Evolutionary conservation across 2,329 filamentous ascomycete species (phyloP).

Genomic region (Ilyonectria robusta): DNA sequence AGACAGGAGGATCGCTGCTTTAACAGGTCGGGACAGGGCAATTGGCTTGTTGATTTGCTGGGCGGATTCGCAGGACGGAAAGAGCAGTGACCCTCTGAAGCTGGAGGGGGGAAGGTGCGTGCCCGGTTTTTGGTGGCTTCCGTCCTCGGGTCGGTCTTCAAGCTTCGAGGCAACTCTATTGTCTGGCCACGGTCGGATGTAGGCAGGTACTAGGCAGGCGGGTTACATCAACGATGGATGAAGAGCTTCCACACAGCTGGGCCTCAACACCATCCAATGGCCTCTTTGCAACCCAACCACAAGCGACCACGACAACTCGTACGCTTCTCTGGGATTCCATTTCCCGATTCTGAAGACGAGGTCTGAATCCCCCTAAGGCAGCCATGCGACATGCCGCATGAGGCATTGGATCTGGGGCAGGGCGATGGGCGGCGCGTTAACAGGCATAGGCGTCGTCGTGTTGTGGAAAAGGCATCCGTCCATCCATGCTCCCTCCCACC

Average conservation of each 20-base stretch:
- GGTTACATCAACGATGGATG: conserved; percentile 15
- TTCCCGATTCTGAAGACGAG: not conserved
- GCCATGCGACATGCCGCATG: conserved; percentile 23
- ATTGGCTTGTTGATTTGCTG: conserved; percentile 1
- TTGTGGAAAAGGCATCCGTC: conserved; percentile 28
- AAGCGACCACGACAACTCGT: not conserved
- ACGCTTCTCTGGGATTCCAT: conserved; percentile 3
- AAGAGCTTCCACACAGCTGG: conserved; percentile 17
- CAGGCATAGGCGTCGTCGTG: conserved; percentile 3
- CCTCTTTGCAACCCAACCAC: conserved; percentile 9
- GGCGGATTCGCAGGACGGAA: not conserved
- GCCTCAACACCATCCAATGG: conserved; percentile 26
- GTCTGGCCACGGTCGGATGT: not conserved
- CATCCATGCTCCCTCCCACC: conserved; percentile 19
- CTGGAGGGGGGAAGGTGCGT: conserved; percentile 1
- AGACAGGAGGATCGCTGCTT: conserved; percentile 45
- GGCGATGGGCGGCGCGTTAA: conserved; percentile 9
- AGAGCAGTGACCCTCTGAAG: conserved; percentile 12
- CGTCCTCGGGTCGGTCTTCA: not conserved
- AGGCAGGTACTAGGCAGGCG: conserved; percentile 10
- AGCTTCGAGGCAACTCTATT: conserved; percentile 1
- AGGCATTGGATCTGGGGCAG: conserved; percentile 3
- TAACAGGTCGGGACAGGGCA: conserved; percentile 23
- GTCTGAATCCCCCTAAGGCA: conserved; percentile 23
- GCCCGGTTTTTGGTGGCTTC: not conserved